A percentile compares a stretch with the other conserved stretches of the same genome.
phyloP scores from a whole-genome alignment of 768 basidiomycete species.

The Lactarius pseudohatsudake region DNA sequence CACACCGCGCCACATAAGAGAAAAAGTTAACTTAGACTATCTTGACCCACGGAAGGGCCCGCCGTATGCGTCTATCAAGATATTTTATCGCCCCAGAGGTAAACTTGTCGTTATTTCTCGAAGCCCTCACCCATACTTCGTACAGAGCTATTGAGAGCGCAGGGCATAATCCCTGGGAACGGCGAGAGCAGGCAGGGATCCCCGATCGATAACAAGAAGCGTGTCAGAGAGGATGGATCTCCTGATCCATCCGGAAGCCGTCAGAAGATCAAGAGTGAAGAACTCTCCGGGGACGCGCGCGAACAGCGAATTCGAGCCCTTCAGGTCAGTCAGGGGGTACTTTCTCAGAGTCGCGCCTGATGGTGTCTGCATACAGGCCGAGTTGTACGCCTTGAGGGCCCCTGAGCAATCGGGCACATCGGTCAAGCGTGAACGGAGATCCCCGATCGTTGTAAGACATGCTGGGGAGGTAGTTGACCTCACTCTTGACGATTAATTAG shows the following conservation, averaged over 20 bases:
- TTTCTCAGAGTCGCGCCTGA: not conserved
- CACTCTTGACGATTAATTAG: constrained; percentile 19
- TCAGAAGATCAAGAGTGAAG: not conserved
- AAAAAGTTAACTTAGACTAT: not conserved
- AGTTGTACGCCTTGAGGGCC: not conserved
- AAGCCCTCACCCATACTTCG: not conserved
- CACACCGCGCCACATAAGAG: fast-evolving
- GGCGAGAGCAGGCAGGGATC: not conserved
- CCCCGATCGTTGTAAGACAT: constrained; percentile 4
- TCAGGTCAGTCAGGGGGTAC: constrained; percentile 7
- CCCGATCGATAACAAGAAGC: constrained; percentile 6
- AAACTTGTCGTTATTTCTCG: not conserved
- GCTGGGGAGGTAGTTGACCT: constrained; percentile 15
- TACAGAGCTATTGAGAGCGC: constrained; percentile 18
- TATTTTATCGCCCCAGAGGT: constrained; percentile 24
- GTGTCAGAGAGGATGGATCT: not conserved
- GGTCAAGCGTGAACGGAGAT: constrained; percentile 12
- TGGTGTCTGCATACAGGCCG: not conserved
- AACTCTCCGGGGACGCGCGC: not conserved
- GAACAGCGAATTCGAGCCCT: constrained; percentile 14
- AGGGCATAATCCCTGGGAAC: constrained; percentile 10
- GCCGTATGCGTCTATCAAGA: constrained; percentile 10
- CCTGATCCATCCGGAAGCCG: constrained; percentile 9
- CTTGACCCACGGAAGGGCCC: not conserved
- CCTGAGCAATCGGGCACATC: constrained; percentile 4